Percentiles rank a stretch among this genome's conserved stretches.
phyloP scores from a whole-genome alignment of 306 rosid species.

The Cucurbita maxima region DNA sequence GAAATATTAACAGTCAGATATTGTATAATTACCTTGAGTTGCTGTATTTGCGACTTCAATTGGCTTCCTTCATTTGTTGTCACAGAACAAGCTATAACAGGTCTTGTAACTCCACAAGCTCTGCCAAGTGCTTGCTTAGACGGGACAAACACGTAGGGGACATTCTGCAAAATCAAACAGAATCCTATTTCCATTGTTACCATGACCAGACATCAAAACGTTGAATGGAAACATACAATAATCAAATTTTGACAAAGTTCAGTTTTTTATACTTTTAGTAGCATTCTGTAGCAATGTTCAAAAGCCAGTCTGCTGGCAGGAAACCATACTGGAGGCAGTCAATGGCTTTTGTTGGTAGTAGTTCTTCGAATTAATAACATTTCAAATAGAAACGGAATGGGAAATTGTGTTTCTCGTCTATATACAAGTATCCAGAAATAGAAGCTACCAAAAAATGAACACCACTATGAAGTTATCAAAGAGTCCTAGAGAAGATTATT shows the following conservation, averaged over 20 bases:
- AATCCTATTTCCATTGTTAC: neutral
- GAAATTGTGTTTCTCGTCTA: neutral
- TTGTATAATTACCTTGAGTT: slow-evolving; percentile 42
- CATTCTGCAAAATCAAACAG: slow-evolving; percentile 37
- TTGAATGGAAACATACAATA: neutral
- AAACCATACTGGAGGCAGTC: neutral
- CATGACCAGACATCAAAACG: neutral
- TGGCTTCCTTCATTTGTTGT: slow-evolving; percentile 89
- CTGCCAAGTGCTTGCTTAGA: slow-evolving; percentile 94
- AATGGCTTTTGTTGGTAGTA: neutral
- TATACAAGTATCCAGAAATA: neutral
- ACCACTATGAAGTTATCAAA: neutral
- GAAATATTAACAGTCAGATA: neutral
- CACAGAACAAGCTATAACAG: slow-evolving; percentile 83
- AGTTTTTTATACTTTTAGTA: neutral
- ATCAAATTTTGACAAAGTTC: neutral
- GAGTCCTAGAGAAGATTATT: neutral
- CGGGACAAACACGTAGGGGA: slow-evolving; percentile 75
- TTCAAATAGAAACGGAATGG: neutral
- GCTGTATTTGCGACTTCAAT: slow-evolving; percentile 72
- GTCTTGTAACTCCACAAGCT: slow-evolving; percentile 86
- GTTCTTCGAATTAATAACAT: neutral
- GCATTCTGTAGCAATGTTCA: neutral
- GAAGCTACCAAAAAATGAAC: neutral
- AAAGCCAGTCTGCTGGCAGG: neutral